Base-by-base conservation (phyloP, 1,284 basidiomycete genomes). In the Heterobasidion parviporum region DNA sequence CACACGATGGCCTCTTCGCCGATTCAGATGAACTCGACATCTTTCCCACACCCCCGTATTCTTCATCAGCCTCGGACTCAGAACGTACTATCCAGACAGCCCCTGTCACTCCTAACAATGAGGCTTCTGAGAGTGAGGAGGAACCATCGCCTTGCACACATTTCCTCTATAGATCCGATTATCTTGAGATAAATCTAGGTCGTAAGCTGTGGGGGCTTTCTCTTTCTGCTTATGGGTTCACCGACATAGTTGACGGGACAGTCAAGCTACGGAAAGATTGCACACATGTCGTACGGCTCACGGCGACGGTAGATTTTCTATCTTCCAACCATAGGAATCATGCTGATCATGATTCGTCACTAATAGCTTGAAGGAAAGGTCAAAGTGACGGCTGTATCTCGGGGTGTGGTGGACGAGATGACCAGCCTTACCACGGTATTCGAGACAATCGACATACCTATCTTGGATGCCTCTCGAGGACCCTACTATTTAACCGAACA, bases 151-250 rank as follows among this genome's bases (percentile, higher is more conserved):
- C 38, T 10, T 41, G 38, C 38, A 41, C 36, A 8, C 38, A 53
- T 43, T 74, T 72, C 65, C 62, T 71, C 34, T 76, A 72, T 59
- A 65, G 66, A 51, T 71, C 71, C 9, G 70, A 74, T 52, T 65
- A 71, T 56, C 67, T 78, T 56, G 63, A 64, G 33, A 63, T 78
- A 18, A 72, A 73, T 58, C 63, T 80, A 26, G 74, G 76, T 8
- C 68, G 67, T 18, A 70, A 71, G 32, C 63, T 69, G 32, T 76
- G 73, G 72, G 70, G 71, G 9, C 63, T 73, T 6, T 59, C 64
- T 43, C 64, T 67, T 20, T 76, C 77, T 9, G 67, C 69, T 9
- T 80, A 76, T 60, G 77, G 77, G 32, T 61, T 69, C 44, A 68
- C 72, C 41, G 73, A 70, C 6, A 62, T 63, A 15, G 68, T 78